Base-by-base conservation (phyloP, 257 asterid genomes). In the Cynanchum wilfordii region DNA sequence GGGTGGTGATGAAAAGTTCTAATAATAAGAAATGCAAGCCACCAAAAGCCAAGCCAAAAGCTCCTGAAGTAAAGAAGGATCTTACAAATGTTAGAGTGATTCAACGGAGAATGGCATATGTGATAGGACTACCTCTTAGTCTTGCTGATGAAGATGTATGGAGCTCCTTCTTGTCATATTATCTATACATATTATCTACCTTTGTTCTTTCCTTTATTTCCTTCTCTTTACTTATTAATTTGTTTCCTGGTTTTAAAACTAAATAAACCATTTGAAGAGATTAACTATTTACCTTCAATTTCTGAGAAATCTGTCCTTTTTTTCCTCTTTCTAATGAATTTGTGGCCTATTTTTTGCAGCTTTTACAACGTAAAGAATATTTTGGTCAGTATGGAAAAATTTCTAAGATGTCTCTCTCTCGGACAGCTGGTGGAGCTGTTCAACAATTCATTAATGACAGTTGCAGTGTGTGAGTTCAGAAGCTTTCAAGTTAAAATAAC, bases 301-400 rank as follows among this genome's bases (percentile, higher is more conserved):
- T 50, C 17, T 50, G 3, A 50, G 56, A 19, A 13, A 3, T 19
- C 56, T 7, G 56, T 16, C 56, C 19, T 7, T 50, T 50, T 19
- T 50, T 79, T 70, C 79, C 79, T 3, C 73, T 29, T 57, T 52
- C n/a, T 50, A 50, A 50, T 50, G 4, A 79, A 52, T 60, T 36
- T 33, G 57, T 68, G 65, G 77, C 51, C 74, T 71, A 42, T 68
- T 74, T 73, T 73, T 33, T 33, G 81, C 90, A 94, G 98, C 81
- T 94, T 71, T 79, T 94, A 84, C 80, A 77, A 73, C 88, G 88
- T 78, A 94, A 83, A 77, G 96, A 94, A 68, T 91, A 89, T 82
- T 94, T 94, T 83, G 96, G 97, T 81, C 96, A 89, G 83, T 94
- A 94, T 75, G 97, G 98, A 47, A 94, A 89, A 81, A 86, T 94